phyloP scores from a whole-genome alignment of 192 early-diverging fungal species.

The Backusella westeae region DNA sequence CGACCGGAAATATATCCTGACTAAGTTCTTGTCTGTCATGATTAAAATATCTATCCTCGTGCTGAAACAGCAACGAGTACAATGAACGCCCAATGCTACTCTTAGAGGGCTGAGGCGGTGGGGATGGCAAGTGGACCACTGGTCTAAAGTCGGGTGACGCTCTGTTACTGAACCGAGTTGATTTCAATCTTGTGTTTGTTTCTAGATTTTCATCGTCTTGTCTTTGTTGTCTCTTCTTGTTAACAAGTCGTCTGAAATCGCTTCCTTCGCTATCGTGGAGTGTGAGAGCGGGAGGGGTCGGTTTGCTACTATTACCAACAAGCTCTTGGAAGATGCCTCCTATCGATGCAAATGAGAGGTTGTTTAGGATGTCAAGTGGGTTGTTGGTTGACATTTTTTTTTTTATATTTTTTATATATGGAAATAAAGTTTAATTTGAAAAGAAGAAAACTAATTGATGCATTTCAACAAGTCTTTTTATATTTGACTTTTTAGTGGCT shows the following conservation, averaged over 20 bases:
- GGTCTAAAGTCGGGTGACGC: slow-evolving; percentile 11
- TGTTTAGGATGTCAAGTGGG: background rate
- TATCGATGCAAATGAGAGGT: background rate
- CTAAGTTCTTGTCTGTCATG: slow-evolving; percentile 13
- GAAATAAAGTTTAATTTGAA: background rate
- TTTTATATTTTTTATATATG: background rate
- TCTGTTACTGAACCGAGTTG: slow-evolving; percentile 6
- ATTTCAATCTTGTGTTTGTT: background rate
- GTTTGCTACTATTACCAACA: background rate
- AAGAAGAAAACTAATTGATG: background rate
- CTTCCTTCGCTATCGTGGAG: slow-evolving; percentile 7
- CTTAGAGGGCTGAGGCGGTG: background rate
- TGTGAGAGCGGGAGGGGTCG: background rate
- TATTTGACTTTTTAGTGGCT: background rate
- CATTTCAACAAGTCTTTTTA: background rate
- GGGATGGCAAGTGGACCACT: background rate
- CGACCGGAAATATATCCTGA: slow-evolving; percentile 18
- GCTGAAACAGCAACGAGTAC: background rate
- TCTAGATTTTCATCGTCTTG: background rate
- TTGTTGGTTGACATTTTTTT: slow-evolving; percentile 1
- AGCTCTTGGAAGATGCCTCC: slow-evolving; percentile 6
- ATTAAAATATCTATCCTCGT: slow-evolving; percentile 13
- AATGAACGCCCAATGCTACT: background rate
- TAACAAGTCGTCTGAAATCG: slow-evolving; percentile 12
- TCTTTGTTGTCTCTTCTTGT: slow-evolving; percentile 14